Evolutionary conservation across 495 filamentous ascomycete genomes (phyloP), one percentile per base, ranked within the genome.

Genomic region (Neurospora pannonica): DNA sequence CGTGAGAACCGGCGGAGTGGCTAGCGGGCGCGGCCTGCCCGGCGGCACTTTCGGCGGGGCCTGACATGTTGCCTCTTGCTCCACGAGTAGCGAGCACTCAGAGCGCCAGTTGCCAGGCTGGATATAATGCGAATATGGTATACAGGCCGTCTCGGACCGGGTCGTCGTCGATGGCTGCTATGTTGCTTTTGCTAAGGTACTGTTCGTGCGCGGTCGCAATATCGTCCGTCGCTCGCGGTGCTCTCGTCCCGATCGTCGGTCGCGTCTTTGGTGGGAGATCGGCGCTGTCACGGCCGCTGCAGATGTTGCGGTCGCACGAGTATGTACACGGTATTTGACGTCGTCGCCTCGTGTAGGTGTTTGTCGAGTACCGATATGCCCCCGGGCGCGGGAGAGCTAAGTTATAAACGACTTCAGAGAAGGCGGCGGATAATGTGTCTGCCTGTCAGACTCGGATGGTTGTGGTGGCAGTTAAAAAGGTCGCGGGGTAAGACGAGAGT

Each of bases 41-140:
- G 24, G 54, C 54, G 28, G 54, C 54, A 67, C 54, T 67, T 67
- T 60, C 70, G 70, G 77, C 74, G 76, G 77, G 73, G 78, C 78
- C 78, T 72, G 81, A 79, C 81, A 82, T 82, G 71, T 70, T 79
- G 76, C 72, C 76, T 76, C 67, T 76, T 74, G 71, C 71, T 73
- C 70, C 38, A 71, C 73, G 71, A 74, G 28, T 34, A 67, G 28
- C 54, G 15, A 67, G 54, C n/a, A 60, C 71, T 34, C 31, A 31
- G 43, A 72, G 43, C 38, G 74, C 73, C 60, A 78, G 74, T 74
- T 74, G 75, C 40, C 73, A 77, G 75, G 76, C 75, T 54, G 73
- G 42, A 75, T n/a, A 21, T 28, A 34, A 34, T 38, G 62, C 43
- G 70, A 62, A 70, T 62, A 71, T 70, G 72, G 72, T 72, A 38